Base-by-base conservation (phyloP, 2,329 filamentous ascomycete species). In the Aspergillus udagawae region DNA sequence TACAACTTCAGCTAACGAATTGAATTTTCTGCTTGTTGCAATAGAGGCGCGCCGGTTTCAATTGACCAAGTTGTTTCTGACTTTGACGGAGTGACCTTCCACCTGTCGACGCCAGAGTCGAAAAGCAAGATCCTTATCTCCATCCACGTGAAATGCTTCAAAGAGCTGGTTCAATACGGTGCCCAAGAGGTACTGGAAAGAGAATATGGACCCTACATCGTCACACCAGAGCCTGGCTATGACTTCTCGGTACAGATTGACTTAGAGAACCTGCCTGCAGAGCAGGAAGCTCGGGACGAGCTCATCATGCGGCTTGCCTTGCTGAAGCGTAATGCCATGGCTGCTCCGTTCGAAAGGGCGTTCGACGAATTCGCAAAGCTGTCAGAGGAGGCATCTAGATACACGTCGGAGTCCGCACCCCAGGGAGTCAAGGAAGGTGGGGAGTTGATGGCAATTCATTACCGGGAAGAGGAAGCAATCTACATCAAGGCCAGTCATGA, bases 1-100 rank as follows among this genome's bases (percentile, higher is more conserved):
- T 53, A 66, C 63, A 64, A 69, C 68, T 68, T 62, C 71, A 77
- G 75, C 76, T 72, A 71, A 74, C 69, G 63, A 63, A 49, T n/a
- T 12, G 8, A 17, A 23, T 58, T 52, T 52, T 48, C 48, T 61
- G 52, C 57, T 57, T 29, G 41, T 51, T 53, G 61, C 56, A 60
- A 63, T 71, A 97, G 93, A 78, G 89, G 89, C 74, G 80, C 91
- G 66, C 91, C 92, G 58, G 84, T 86, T 58, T 91, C 90, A 67
- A 96, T 99, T 75, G 95, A 99, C 79, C 94, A 99, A 81, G 91
- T 96, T 62, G 91, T 97, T 62, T 97, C 93, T 73, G 94, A 99
- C 79, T 99, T 99, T 73, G 95, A 99, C 79, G 93, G 93, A 73
- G 94, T 97, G 67, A 96, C 90, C 66, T 99, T 97, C 79, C 94